These are phyloP conservation scores for Sporisorium iseilematis-ciliati DNA, from an alignment of 1,284 basidiomycete species.

Conservation along the genomic window DNA sequence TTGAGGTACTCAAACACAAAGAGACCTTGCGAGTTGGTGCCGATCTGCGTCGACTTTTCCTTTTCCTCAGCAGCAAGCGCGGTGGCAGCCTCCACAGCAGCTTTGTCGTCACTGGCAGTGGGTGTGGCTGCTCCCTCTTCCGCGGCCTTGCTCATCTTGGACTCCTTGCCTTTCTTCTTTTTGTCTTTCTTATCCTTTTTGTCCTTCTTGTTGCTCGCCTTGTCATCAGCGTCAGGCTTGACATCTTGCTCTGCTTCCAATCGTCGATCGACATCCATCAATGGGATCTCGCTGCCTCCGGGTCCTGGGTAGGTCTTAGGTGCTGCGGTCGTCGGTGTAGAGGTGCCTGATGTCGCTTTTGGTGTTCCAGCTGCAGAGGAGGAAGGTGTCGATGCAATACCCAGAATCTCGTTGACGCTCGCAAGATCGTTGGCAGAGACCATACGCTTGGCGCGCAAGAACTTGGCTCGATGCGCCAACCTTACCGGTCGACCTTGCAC, in stretches of 20 bases:
- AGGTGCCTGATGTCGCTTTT: constrained; percentile 27
- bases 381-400: constrained; percentile 52
- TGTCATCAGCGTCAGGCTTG: constrained; percentile 8
- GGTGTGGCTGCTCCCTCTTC: not conserved
- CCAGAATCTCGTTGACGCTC: constrained; percentile 67
- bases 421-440: constrained; percentile 52
- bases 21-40: constrained; percentile 45
- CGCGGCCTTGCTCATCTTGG: constrained; percentile 36
- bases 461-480: constrained; percentile 63
- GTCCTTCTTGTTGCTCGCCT: constrained; percentile 27
- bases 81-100: not conserved
- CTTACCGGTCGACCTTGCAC: constrained; percentile 30
- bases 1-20: constrained; percentile 64
- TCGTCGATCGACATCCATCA: constrained; percentile 50
- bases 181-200: constrained; percentile 26
- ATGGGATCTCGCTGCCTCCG: constrained; percentile 37
- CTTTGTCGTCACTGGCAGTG: not conserved
- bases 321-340: constrained; percentile 20
- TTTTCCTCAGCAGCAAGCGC: constrained; percentile 28
- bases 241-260: constrained; percentile 25
- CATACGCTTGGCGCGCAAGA: constrained; percentile 65
- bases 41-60: constrained; percentile 47
- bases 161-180: constrained; percentile 31
- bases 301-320: constrained; percentile 48
- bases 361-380: constrained; percentile 48